Base-by-base conservation (phyloP, 192 early-diverging fungal species). In the Podila minutissima region DNA sequence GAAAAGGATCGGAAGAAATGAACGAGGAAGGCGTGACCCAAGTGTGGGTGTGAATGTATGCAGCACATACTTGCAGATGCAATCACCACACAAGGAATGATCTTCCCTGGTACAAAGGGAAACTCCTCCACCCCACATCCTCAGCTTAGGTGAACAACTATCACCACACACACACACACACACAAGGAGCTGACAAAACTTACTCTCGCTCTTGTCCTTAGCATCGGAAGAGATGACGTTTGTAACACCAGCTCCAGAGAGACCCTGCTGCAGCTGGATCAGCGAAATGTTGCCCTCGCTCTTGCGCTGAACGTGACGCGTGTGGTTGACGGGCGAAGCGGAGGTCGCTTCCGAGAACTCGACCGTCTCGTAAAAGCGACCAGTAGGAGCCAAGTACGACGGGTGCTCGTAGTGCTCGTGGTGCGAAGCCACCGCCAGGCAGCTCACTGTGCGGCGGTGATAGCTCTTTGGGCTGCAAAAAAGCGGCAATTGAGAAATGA, bases 381-480 rank as follows among this genome's bases (percentile, higher is more conserved):
- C 63, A 32, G 64, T 72, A 8, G 76, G 32, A 19, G 62, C 49
- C 20, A 57, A 60, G 49, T 81, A 81, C 19, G 71, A 68, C 4
- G 71, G 67, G 37, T 73, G 71, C 22, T 81, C 67, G 35, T 81
- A 81, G 49, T 81, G 77, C 58, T 69, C 71, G 33, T 81, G 67
- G 24, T 68, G 67, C 17, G 77, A 72, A 6, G 77, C 77, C 8
- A 81, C 71, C 17, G 77, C 77, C 32, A 81, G n/a, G 57, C 77
- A 81, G 58, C 77, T 81, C 20, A 81, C 77, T 53, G 77, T 62
- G 57, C 77, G 77, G 15, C 77, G 77, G 35, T 81, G 77, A 31
- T 81, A 79, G 60, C 60, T 73, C 11, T 17, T 29, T 29, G 71
- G 62, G 32, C 77, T 81, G 8, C 22, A 60, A 37, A 31, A 35